phyloP scores from a whole-genome alignment of 441 rosid genomes.

The Daphne laureola region DNA sequence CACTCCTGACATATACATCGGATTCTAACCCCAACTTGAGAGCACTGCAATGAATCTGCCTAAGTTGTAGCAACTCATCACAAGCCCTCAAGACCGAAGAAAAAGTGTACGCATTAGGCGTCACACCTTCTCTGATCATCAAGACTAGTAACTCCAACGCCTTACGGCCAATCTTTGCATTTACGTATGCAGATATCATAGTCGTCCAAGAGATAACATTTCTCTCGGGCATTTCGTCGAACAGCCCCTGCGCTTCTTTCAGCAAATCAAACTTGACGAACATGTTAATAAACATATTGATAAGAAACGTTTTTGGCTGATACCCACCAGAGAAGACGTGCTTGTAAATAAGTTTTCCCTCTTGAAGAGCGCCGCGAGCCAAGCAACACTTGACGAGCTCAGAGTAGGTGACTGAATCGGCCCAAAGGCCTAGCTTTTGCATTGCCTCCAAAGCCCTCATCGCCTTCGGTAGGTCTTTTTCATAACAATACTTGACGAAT shows the following conservation, averaged over 20 bases:
- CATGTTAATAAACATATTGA: constrained; percentile 40
- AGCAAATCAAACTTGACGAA: constrained; percentile 41
- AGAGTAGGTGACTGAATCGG: constrained; percentile 42
- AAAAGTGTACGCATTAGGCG: constrained; percentile 61
- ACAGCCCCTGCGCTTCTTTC: constrained; percentile 36
- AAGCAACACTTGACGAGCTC: constrained; percentile 55
- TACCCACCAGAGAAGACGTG: constrained; percentile 41
- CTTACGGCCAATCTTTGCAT: constrained; percentile 25
- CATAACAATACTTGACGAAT: constrained; percentile 46
- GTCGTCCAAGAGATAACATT: constrained; percentile 73
- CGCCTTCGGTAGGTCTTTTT: constrained; percentile 49
- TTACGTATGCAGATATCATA: constrained; percentile 53
- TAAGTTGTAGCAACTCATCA: constrained; percentile 27
- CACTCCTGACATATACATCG: constrained; percentile 65
- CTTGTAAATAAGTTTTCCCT: constrained; percentile 37
- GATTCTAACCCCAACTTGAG: constrained; percentile 53
- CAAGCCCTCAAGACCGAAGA: constrained; percentile 64
- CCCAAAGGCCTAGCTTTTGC: constrained; percentile 40
- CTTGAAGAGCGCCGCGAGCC: constrained; percentile 35
- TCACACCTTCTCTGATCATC: constrained; percentile 55
- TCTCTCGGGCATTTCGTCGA: constrained; percentile 54
- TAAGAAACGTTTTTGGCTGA: constrained; percentile 42
- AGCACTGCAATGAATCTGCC: constrained; percentile 54
- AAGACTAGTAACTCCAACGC: constrained; percentile 43
- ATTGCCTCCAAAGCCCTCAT: constrained; percentile 42